phyloP scores from a whole-genome alignment of 768 basidiomycete genomes.

The Agaricus blazei region DNA sequence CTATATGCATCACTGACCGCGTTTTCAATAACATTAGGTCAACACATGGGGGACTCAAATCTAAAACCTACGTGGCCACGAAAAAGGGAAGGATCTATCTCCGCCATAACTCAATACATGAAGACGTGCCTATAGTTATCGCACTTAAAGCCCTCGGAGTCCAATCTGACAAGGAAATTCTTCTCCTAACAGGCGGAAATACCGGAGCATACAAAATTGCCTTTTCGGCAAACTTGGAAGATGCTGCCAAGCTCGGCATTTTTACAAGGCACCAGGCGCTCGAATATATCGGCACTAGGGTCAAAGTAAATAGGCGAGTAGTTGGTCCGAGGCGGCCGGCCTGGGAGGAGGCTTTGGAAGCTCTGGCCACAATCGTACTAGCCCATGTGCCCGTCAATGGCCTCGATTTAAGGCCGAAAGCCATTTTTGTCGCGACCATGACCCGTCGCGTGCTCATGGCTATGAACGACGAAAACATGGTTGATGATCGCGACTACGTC shows the following conservation, averaged over 20 bases:
- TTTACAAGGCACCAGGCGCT: constrained; percentile 92
- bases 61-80: constrained; percentile 95
- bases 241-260: constrained; percentile 85
- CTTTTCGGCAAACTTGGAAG: constrained; percentile 91
- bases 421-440: constrained; percentile 97
- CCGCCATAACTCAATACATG: constrained; percentile 95
- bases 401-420: constrained; percentile 88
- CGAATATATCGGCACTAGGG: constrained; percentile 91
- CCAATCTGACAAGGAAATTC: constrained; percentile 96
- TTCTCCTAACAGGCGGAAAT: constrained; percentile 88
- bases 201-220: constrained; percentile 82
- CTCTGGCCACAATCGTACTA: constrained; percentile 94
- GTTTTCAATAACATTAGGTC: constrained; percentile 39
- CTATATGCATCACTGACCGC: constrained; percentile 10
- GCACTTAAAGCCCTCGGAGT: constrained; percentile 96
- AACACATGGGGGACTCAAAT: constrained; percentile 82
- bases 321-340: constrained; percentile 79
- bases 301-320: constrained; percentile 80
- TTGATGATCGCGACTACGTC: constrained; percentile 98
- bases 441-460: constrained; percentile 94
- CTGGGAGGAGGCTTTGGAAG: constrained; percentile 95
- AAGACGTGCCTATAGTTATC: constrained; percentile 94
- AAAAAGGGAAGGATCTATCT: constrained; percentile 95
- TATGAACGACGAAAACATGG: constrained; percentile 94
- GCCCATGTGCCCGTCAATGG: constrained; percentile 92